These are phyloP conservation scores for Allium fistulosum DNA, from an alignment of 106 monocot genomes.

Conservation along the genomic window DNA sequence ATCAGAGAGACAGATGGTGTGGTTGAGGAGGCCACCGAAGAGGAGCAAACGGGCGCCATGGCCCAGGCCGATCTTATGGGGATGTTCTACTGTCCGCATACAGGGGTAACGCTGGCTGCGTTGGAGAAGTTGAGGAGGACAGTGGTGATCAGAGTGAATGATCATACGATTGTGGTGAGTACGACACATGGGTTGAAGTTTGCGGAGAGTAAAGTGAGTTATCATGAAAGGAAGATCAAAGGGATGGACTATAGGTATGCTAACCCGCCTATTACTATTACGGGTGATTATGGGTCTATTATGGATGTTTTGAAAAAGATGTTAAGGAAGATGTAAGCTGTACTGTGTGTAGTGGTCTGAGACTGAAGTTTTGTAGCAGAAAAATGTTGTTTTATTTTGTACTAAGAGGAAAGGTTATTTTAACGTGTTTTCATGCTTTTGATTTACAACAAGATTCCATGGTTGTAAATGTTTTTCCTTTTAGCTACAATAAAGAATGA, in stretches of 20 bases:
- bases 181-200: slow-evolving; percentile 95
- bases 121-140: slow-evolving; percentile 60
- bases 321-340: slow-evolving; percentile 15
- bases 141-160: slow-evolving; percentile 51
- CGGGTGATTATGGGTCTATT: slow-evolving; percentile 78
- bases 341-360: too few relatives aligned
- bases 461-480: too few relatives aligned
- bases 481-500: too few relatives aligned
- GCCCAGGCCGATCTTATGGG: slow-evolving; percentile 72
- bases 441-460: too few relatives aligned
- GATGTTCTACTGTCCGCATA: slow-evolving; percentile 97
- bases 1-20: slow-evolving; percentile 56
- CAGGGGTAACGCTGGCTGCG: slow-evolving; percentile 82
- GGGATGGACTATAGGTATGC: slow-evolving; percentile 60
- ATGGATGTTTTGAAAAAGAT: slow-evolving; percentile 80
- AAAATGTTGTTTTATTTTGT: too few relatives aligned
- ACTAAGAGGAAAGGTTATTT: too few relatives aligned
- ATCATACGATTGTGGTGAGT: slow-evolving; percentile 78
- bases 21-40: slow-evolving; percentile 97
- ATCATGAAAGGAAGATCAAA: too few relatives aligned
- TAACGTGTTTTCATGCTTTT: too few relatives aligned
- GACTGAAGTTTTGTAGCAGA: too few relatives aligned
- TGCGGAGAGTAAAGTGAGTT: slow-evolving; percentile 76
- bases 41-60: slow-evolving; percentile 91
- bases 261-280: slow-evolving; percentile 76